phyloP scores from a whole-genome alignment of 768 basidiomycete genomes.

The Thelephora ganbajun region DNA sequence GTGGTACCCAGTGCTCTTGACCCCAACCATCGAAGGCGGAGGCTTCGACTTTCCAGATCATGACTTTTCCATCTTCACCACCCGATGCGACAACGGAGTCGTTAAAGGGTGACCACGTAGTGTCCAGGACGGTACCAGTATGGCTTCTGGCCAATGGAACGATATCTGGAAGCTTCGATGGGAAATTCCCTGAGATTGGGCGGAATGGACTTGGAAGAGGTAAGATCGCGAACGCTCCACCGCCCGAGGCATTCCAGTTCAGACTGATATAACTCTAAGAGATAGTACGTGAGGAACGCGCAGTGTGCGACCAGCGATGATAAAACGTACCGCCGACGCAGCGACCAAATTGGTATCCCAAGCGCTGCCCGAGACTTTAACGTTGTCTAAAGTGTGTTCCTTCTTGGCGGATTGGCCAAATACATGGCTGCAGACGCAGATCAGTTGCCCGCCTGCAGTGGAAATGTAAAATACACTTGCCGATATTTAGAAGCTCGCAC shows the following conservation, averaged over 20 bases:
- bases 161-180: constrained; percentile 79
- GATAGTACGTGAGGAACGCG: constrained; percentile 3
- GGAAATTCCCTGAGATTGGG: constrained; percentile 34
- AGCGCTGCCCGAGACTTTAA: constrained; percentile 78
- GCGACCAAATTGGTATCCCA: constrained; percentile 94
- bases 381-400: constrained; percentile 66
- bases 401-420: constrained; percentile 84
- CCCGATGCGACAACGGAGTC: constrained; percentile 83
- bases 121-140: constrained; percentile 80
- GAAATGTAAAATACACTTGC: constrained; percentile 1
- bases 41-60: constrained; percentile 78
- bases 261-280: constrained; percentile 56
- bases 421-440: constrained; percentile 50
- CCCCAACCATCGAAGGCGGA: constrained; percentile 74
- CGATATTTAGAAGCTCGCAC: constrained; percentile 11
- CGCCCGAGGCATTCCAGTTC: constrained; percentile 90
- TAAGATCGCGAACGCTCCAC: constrained; percentile 89
- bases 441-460: not conserved
- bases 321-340: constrained; percentile 55
- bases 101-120: constrained; percentile 92
- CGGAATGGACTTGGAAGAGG: constrained; percentile 69
- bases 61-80: constrained; percentile 87
- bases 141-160: constrained; percentile 85
- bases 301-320: constrained; percentile 3
- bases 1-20: constrained; percentile 65